phyloP scores from a whole-genome alignment of 192 early-diverging fungal species.

The Piromyces finnis region DNA sequence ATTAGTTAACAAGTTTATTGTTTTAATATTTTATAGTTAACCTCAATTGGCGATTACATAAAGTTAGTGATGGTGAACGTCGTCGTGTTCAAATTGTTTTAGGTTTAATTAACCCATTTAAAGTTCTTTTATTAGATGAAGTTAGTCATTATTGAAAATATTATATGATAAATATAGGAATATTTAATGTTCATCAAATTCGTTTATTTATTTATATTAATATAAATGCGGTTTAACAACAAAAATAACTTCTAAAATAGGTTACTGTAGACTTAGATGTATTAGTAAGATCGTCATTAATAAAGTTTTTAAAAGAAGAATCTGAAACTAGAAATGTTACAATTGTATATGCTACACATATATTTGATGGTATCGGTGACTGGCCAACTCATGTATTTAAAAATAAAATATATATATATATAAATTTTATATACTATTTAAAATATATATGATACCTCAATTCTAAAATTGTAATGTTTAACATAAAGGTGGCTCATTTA shows the following conservation, averaged over 20 bases:
- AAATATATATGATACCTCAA: too few relatives aligned
- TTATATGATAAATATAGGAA: too few relatives aligned
- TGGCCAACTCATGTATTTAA: conserved; percentile 61
- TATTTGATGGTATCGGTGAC: conserved; percentile 56
- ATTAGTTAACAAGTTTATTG: too few relatives aligned
- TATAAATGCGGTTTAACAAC: too few relatives aligned
- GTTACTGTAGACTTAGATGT: conserved; percentile 70
- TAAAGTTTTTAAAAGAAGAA: conserved; percentile 45
- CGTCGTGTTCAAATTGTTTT: conserved; percentile 55
- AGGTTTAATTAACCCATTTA: conserved; percentile 49
- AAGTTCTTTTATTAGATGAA: conserved; percentile 52
- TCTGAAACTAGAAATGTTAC: conserved; percentile 38
- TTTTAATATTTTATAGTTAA: too few relatives aligned
- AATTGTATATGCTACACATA: conserved; percentile 65
- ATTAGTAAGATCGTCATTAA: conserved; percentile 45
- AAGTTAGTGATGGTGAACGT: conserved; percentile 4
- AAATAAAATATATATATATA: conserved; percentile 5
- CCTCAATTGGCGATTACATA: too few relatives aligned
- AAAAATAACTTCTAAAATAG: not conserved
- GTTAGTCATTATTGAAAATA: too few relatives aligned
- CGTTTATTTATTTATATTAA: too few relatives aligned
- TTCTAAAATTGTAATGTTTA: too few relatives aligned
- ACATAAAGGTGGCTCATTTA: conserved; percentile 12
- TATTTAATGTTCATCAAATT: too few relatives aligned
- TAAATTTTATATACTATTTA: too few relatives aligned